A percentile compares a stretch with the other conserved stretches of the same genome.
Conservation (phyloP, 2,329 filamentous ascomycete species). For the Chlorencoelia australis region DNA sequence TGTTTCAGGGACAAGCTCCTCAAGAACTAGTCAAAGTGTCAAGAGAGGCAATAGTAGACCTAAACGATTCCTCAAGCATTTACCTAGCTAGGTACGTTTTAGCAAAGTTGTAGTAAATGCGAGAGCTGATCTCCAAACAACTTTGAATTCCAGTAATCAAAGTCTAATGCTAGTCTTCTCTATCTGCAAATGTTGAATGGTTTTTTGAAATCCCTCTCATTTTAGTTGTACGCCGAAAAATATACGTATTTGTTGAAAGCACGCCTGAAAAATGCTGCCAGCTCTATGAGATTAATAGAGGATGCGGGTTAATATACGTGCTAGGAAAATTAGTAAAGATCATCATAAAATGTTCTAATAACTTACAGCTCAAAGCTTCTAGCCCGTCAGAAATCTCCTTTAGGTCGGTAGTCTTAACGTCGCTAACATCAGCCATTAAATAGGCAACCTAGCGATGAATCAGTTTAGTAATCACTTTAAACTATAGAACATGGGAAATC, state of each 20-base stretch:
- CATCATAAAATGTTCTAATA: background rate
- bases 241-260: background rate
- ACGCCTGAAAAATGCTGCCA: background rate
- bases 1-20: no score
- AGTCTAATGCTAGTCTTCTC: no score
- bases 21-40: no score
- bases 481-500: background rate
- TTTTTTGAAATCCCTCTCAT: no score
- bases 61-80: no score
- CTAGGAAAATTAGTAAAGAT: slow-evolving; percentile 15
- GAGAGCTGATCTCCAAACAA: no score
- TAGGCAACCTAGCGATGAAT: slow-evolving; percentile 66
- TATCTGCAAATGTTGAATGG: no score
- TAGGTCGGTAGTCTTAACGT: slow-evolving; percentile 70
- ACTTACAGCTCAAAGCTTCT: slow-evolving; percentile 69
- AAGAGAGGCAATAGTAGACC: no score
- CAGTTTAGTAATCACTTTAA: slow-evolving; percentile 17
- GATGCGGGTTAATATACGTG: slow-evolving; percentile 30
- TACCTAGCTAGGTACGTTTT: no score
- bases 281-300: slow-evolving; percentile 25
- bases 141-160: no score
- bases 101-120: no score
- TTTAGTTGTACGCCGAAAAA: no score
- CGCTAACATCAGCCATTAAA: slow-evolving; percentile 94
- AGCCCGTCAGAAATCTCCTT: slow-evolving; percentile 77